phyloP scores from a whole-genome alignment of 371 early-diverging fungal species.

The Smittium culicis region DNA sequence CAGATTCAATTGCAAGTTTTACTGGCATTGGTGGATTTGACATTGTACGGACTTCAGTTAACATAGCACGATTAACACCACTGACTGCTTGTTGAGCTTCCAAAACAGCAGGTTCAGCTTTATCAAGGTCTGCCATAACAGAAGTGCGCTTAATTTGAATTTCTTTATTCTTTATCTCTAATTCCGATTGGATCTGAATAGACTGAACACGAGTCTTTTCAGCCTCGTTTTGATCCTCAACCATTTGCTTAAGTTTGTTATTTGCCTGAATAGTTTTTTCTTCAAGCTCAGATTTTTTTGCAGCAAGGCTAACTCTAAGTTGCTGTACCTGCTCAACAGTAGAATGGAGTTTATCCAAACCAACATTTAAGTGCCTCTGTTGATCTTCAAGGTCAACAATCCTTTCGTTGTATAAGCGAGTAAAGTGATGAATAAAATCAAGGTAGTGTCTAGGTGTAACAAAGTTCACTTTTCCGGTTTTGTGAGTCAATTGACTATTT shows the following conservation, averaged over 20 bases:
- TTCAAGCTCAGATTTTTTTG: slow-evolving; percentile 76
- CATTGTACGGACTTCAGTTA: slow-evolving; percentile 98
- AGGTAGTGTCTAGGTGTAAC: slow-evolving; percentile 95
- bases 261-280: slow-evolving; percentile 82
- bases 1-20: slow-evolving; percentile 94
- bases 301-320: slow-evolving; percentile 72
- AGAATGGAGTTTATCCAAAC: slow-evolving; percentile 87
- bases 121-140: slow-evolving; percentile 80
- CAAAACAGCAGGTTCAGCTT: slow-evolving; percentile 93
- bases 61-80: slow-evolving; percentile 87
- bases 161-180: slow-evolving; percentile 60
- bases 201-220: slow-evolving; percentile 81
- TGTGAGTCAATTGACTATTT: slow-evolving; percentile 67
- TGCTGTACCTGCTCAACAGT: slow-evolving; percentile 95
- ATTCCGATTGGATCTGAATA: slow-evolving; percentile 56
- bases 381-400: slow-evolving; percentile 93
- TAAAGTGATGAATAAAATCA: slow-evolving; percentile 91
- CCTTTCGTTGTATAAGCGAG: slow-evolving; percentile 77
- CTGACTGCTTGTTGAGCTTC: slow-evolving; percentile 90
- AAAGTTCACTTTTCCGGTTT: slow-evolving; percentile 66
- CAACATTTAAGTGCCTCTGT: slow-evolving; percentile 94
- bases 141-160: slow-evolving; percentile 66
- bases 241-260: slow-evolving; percentile 91
- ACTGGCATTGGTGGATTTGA: slow-evolving; percentile 93
- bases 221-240: slow-evolving; percentile 89